These are phyloP conservation scores for Mytilinidion resinicola DNA, from an alignment of 495 filamentous ascomycete species.

Conservation along the genomic window DNA sequence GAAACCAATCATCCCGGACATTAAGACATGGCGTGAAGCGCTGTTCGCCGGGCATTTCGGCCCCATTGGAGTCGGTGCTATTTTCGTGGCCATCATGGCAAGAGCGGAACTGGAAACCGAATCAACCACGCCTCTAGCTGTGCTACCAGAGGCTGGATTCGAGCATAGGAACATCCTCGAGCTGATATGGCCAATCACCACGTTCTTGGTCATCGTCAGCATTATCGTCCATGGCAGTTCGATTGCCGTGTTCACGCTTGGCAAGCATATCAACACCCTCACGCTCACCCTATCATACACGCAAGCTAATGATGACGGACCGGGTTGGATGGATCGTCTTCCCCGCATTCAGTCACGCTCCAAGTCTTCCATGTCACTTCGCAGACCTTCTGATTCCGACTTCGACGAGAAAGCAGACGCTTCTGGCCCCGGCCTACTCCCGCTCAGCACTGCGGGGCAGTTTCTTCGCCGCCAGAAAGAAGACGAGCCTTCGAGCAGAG, in stretches of 20 bases:
- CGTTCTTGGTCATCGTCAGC: constrained; percentile 88
- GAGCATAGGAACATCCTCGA: constrained; percentile 63
- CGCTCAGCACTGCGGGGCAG: constrained; percentile 65
- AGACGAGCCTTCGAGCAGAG: constrained; percentile 58
- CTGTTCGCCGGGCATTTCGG: constrained; percentile 98
- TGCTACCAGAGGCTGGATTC: constrained; percentile 47
- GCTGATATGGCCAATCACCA: constrained; percentile 92
- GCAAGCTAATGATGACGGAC: constrained; percentile 77
- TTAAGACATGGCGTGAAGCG: constrained; percentile 98
- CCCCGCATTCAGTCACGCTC: constrained; percentile 83
- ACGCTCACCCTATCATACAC: constrained; percentile 96
- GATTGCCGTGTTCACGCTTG: constrained; percentile 94
- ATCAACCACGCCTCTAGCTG: constrained; percentile 59
- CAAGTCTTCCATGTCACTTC: constrained; percentile 75
- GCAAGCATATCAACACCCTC: constrained; percentile 96
- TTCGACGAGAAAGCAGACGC: constrained; percentile 57
- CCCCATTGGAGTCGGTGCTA: constrained; percentile 94
- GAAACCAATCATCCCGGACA: constrained; percentile 90
- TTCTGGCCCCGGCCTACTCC: constrained; percentile 70
- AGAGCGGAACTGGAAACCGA: constrained; percentile 78
- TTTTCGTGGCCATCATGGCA: constrained; percentile 90
- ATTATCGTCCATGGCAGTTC: constrained; percentile 97
- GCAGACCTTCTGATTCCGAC: constrained; percentile 51
- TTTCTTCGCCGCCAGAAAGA: constrained; percentile 79
- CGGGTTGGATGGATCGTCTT: constrained; percentile 88